Conservation (phyloP, 179 eudicot species). For the Corrigiola litoralis region DNA sequence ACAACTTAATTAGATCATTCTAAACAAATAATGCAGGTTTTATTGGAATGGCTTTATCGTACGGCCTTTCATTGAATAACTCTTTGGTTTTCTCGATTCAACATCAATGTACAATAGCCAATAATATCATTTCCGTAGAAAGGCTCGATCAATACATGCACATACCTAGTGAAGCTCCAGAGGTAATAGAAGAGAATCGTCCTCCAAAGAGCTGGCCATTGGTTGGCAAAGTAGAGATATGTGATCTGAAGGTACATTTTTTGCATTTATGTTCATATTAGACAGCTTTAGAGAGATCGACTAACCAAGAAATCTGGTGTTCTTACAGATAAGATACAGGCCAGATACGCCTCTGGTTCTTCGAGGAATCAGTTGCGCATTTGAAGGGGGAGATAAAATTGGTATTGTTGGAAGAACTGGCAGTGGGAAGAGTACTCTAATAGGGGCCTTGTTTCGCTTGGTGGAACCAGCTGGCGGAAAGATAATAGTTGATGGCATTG, state of each 20-base stretch:
- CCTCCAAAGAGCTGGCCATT: constrained; percentile 67
- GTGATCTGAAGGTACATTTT: constrained; percentile 47
- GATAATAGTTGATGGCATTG: constrained; percentile 62
- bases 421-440: constrained; percentile 77
- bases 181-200: constrained; percentile 46
- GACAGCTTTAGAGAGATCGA: background rate
- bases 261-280: background rate
- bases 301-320: background rate
- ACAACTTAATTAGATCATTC: background rate
- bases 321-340: constrained; percentile 66
- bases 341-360: constrained; percentile 64
- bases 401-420: constrained; percentile 88
- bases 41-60: constrained; percentile 71
- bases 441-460: constrained; percentile 67
- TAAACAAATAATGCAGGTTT: constrained; percentile 41
- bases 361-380: constrained; percentile 59
- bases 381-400: constrained; percentile 72
- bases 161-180: constrained; percentile 77
- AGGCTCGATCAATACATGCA: constrained; percentile 76
- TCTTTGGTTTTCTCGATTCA: constrained; percentile 51
- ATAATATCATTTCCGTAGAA: constrained; percentile 68
- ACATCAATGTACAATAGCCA: constrained; percentile 56
- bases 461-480: constrained; percentile 63
- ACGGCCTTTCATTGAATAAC: constrained; percentile 62
- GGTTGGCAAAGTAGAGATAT: constrained; percentile 64